phyloP scores from a whole-genome alignment of 331 rosid genomes.

The Malus hybrid region DNA sequence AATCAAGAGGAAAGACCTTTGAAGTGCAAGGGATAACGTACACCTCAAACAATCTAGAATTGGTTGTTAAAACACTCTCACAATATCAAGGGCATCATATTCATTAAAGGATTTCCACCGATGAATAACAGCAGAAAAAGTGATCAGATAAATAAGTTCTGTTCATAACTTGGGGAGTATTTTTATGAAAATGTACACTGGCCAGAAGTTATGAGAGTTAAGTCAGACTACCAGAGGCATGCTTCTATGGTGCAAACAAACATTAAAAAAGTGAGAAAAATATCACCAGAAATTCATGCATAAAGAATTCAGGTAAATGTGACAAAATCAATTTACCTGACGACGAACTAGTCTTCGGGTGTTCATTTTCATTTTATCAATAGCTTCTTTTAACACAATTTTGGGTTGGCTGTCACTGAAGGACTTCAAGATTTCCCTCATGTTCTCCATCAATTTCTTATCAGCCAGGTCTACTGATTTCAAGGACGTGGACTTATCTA shows the following conservation, averaged over 20 bases:
- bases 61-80: neutral
- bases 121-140: neutral
- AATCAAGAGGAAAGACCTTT: neutral
- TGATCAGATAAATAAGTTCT: neutral
- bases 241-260: neutral
- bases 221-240: neutral
- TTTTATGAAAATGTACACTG: neutral
- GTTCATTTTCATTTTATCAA: constrained; percentile 72
- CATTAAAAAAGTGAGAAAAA: neutral
- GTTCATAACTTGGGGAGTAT: neutral
- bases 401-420: constrained; percentile 26
- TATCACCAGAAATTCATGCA: neutral
- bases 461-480: constrained; percentile 23
- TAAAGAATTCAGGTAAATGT: neutral
- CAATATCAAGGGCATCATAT: neutral
- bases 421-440: constrained; percentile 36
- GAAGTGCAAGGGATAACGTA: neutral
- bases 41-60: neutral
- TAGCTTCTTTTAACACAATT: constrained; percentile 54
- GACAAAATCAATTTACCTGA: constrained; percentile 43
- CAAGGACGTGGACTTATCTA: constrained; percentile 13
- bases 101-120: neutral
- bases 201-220: neutral
- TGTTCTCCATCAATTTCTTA: constrained; percentile 31
- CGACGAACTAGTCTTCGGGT: constrained; percentile 81